Evolutionary conservation across 2,329 filamentous ascomycete genomes (phyloP).

Genomic region (Mollisiaceae sp.): DNA sequence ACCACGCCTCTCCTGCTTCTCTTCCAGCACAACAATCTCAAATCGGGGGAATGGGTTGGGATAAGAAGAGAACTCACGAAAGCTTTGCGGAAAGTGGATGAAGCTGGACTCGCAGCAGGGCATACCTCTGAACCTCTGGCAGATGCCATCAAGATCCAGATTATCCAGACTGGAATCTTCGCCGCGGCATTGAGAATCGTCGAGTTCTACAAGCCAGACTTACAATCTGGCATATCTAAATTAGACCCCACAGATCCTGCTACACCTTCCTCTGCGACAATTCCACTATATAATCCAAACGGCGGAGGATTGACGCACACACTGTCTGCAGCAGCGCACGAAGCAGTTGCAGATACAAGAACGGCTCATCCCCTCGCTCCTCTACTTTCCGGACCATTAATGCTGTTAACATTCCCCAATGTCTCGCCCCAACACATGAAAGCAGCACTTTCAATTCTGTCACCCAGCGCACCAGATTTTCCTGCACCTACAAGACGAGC

Average conservation of each 20-base stretch:
- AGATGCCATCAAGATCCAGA: constrained; percentile 75
- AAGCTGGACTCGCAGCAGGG: constrained; percentile 51
- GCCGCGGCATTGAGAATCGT: constrained; percentile 82
- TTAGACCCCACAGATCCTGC: constrained; percentile 31
- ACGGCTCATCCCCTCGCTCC: constrained; percentile 69
- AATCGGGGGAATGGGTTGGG: constrained; percentile 68
- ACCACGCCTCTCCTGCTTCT: constrained; percentile 73
- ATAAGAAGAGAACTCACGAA: constrained; percentile 67
- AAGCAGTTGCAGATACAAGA: constrained; percentile 49
- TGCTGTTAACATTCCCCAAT: constrained; percentile 77
- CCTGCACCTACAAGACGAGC: constrained; percentile 77
- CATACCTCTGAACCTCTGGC: constrained; percentile 54
- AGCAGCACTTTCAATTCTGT: constrained; percentile 77
- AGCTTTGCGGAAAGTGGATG: constrained; percentile 68
- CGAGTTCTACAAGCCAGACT: constrained; percentile 74
- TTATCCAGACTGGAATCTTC: constrained; percentile 89
- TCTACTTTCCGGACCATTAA: constrained; percentile 81
- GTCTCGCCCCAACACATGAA: constrained; percentile 86
- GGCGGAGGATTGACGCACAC: constrained; percentile 56
- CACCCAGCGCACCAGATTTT: constrained; percentile 74
- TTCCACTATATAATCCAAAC: constrained; percentile 24
- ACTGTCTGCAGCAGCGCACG: constrained; percentile 53
- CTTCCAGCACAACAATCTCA: constrained; percentile 78
- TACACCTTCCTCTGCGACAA: constrained; percentile 31
- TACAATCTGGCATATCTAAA: constrained; percentile 39